Percentiles rank a stretch among this genome's conserved stretches.
Conservation (phyloP, 2,329 filamentous ascomycete genomes). For the Clarireedia monteithiana region DNA sequence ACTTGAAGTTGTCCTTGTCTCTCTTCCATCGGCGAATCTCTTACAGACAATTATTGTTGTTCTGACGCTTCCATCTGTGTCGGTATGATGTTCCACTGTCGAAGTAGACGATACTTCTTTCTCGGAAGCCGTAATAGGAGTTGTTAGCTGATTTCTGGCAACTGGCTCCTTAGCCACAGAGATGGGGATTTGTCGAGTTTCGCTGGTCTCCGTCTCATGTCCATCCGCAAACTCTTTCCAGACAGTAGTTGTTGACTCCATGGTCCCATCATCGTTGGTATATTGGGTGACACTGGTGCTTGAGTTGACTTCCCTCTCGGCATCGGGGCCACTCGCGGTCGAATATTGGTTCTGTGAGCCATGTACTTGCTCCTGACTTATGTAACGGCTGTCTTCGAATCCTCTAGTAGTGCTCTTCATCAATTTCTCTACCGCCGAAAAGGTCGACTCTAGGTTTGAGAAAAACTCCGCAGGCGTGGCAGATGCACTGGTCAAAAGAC, state of each 20-base stretch:
- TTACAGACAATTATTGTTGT: constrained; percentile 11
- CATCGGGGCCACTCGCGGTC: neutral
- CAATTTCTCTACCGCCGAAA: constrained; percentile 1
- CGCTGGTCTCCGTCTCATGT: too few relatives aligned
- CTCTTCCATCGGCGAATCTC: constrained; percentile 12
- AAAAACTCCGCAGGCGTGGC: constrained; percentile 1
- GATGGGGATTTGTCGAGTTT: too few relatives aligned
- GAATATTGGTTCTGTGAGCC: neutral
- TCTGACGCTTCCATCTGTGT: constrained; percentile 13
- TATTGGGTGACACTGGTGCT: too few relatives aligned
- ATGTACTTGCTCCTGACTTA: neutral
- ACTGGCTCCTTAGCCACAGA: too few relatives aligned
- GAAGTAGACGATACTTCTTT: constrained; percentile 11
- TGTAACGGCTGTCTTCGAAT: neutral
- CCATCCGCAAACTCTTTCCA: too few relatives aligned
- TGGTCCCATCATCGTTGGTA: too few relatives aligned
- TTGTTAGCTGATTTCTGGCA: too few relatives aligned
- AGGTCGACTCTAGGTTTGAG: neutral
- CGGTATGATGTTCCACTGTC: constrained; percentile 8
- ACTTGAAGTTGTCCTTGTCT: constrained; percentile 9
- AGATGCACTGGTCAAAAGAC: constrained; percentile 10
- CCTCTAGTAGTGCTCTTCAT: neutral
- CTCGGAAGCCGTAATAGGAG: too few relatives aligned
- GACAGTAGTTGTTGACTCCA: too few relatives aligned
- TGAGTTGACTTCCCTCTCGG: too few relatives aligned